Conservation (phyloP, 2,329 filamentous ascomycete species). For the Cytospora leucostoma region DNA sequence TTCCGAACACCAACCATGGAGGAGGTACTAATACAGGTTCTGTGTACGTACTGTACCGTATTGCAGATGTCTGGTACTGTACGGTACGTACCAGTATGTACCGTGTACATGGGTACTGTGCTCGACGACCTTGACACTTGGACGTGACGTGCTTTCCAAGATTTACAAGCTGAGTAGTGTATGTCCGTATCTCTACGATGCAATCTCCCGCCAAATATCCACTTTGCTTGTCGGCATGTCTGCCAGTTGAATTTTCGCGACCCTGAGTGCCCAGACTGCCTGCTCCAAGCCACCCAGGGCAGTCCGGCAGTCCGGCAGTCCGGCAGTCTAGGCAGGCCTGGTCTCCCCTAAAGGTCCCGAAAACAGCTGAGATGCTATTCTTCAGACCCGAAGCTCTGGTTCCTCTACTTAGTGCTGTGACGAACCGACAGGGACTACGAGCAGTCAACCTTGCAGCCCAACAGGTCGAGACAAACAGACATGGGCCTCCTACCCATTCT, state of each 20-base stretch:
- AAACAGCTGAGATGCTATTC: constrained; percentile 13
- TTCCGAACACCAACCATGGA: too few species aligned
- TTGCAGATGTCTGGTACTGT: too few species aligned
- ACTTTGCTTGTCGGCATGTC: not conserved
- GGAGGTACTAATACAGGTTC: too few species aligned
- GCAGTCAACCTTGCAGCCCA: constrained; percentile 18
- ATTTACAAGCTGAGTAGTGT: not conserved
- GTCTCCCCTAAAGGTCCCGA: not conserved
- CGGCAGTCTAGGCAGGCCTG: not conserved
- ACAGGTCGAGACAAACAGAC: constrained; percentile 8
- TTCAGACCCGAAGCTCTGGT: constrained; percentile 27
- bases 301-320: not conserved
- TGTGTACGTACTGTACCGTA: too few species aligned
- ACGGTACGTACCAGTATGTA: too few species aligned
- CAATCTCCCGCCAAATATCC: not conserved
- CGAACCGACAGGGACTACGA: constrained; percentile 11
- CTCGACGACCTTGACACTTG: not conserved
- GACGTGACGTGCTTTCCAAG: not conserved
- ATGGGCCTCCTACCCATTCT: not conserved
- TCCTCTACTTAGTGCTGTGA: constrained; percentile 19
- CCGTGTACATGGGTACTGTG: too few species aligned
- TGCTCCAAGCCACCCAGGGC: not conserved
- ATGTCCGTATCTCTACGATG: not conserved
- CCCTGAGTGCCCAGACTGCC: not conserved
- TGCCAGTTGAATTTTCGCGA: too few species aligned